Evolutionary conservation across 495 filamentous ascomycete genomes (phyloP), one percentile per base, ranked within the genome.

Genomic region (Penicillium arizonense): DNA sequence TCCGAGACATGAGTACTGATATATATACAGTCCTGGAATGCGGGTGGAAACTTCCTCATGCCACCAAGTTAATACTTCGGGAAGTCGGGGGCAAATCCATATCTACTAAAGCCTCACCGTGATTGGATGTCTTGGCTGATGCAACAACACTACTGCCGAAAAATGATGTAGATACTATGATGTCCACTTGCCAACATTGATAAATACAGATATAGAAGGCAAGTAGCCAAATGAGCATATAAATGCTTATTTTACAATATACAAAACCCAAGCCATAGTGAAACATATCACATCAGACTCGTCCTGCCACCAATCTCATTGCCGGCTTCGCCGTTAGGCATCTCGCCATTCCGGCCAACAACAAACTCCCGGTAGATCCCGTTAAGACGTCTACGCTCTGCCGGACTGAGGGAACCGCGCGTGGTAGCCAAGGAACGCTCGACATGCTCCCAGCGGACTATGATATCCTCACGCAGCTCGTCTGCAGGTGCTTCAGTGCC

Each of bases 291-390:
- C 92, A 97, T 96, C 61, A 98, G 76, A 73, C 91, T 97, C 52
- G 85, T 91, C 63, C 94, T 76, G 18, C 94, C 95, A 3, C 94
- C 94, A 65, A 98, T 82, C 71, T 98, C 94, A 67, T 82, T 94
- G 23, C 83, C 83, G 1, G 87, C 91, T 68, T 98, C 87, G 9
- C 94, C 94, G 69, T 84, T 91, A 36, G 82, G 88, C 90, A 98
- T 90, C 67, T 97, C 94, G 23, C 94, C 94, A 67, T 90, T 96
- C 53, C 94, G 79, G 7, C 90, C 91, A 6, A 86, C 86, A 4
- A 96, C 82, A 75, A 98, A 98, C 76, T 97, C 95, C 5, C 79
- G 76, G 65, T 98, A 98, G 52, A 98, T 96, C 5, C 76, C 78
- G 62, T 80, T 78, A 56, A 98, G 62, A 55, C 93, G 78, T 59